Evolutionary conservation across 768 basidiomycete species (phyloP).

Genomic region (Podaxis carcinomalis): DNA sequence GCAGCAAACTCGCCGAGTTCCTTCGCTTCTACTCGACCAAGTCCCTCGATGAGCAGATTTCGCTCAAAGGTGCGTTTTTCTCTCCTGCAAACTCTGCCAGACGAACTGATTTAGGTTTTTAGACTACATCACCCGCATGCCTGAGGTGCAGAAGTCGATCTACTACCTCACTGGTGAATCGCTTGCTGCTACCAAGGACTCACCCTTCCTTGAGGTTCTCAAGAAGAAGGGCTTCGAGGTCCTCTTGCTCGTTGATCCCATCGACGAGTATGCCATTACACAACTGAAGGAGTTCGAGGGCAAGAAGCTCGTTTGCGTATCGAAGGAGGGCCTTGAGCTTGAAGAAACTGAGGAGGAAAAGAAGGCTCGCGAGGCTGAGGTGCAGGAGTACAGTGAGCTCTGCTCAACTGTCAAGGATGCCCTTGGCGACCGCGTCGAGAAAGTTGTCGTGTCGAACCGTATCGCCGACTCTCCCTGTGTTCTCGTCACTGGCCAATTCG

Average conservation of each 20-base stretch:
- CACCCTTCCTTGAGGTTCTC: slow-evolving; percentile 98
- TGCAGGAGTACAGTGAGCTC: slow-evolving; percentile 77
- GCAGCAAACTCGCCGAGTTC: slow-evolving; percentile 99
- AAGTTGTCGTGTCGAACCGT: slow-evolving; percentile 97
- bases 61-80: slow-evolving; percentile 72
- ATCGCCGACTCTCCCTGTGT: slow-evolving; percentile 96
- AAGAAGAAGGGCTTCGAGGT: slow-evolving; percentile 99
- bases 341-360: slow-evolving; percentile 99
- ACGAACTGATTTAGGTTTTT: slow-evolving; percentile 6
- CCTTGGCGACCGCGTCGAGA: slow-evolving; percentile 99
- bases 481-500: slow-evolving; percentile 97
- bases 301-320: slow-evolving; percentile 96
- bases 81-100: not conserved
- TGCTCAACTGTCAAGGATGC: slow-evolving; percentile 97
- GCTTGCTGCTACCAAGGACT: slow-evolving; percentile 83
- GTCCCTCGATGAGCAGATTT: slow-evolving; percentile 83
- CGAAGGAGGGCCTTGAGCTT: slow-evolving; percentile 98
- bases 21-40: slow-evolving; percentile 98
- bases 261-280: slow-evolving; percentile 97
- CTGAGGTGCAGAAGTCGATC: slow-evolving; percentile 96
- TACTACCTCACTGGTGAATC: slow-evolving; percentile 99
- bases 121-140: slow-evolving; percentile 99
- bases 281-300: slow-evolving; percentile 99
- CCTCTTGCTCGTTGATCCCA: slow-evolving; percentile 95
- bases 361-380: slow-evolving; percentile 82